Evolutionary conservation across 176 grass and related monocot species (phyloP).

Genomic region (Zizania latifolia): DNA sequence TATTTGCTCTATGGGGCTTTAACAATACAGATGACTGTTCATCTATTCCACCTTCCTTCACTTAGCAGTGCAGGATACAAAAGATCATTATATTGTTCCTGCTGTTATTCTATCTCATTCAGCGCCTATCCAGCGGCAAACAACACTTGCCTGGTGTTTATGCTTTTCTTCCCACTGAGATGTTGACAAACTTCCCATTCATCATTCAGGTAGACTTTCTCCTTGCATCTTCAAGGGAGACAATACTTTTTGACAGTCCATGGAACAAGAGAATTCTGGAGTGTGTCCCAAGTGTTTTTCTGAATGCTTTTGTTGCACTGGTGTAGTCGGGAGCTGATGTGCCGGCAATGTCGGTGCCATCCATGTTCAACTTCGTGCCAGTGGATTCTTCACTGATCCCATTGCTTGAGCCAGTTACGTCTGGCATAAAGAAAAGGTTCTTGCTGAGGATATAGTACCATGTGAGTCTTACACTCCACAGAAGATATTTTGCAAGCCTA

Average conservation of each 20-base stretch:
- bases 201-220: constrained; percentile 79
- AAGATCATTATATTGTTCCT: neutral
- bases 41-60: no score
- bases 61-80: neutral
- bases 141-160: constrained; percentile 35
- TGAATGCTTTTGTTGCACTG: constrained; percentile 50
- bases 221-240: constrained; percentile 57
- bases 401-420: constrained; percentile 46
- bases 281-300: constrained; percentile 55
- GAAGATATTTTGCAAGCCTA: constrained; percentile 62
- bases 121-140: constrained; percentile 40
- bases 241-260: constrained; percentile 45
- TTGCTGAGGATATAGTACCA: constrained; percentile 49
- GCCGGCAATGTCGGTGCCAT: constrained; percentile 38
- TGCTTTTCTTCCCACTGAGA: constrained; percentile 70
- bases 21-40: no score
- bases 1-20: no score
- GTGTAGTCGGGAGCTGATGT: constrained; percentile 44
- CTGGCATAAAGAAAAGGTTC: constrained; percentile 54
- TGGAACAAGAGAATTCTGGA: constrained; percentile 81
- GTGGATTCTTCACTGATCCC: constrained; percentile 26
- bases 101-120: neutral
- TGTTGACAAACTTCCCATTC: constrained; percentile 63
- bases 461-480: constrained; percentile 43
- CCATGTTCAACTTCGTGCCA: constrained; percentile 49